Evolutionary conservation across 805 yeast genomes (phyloP).

Genomic region (Nakazawaea ishiwadae): DNA sequence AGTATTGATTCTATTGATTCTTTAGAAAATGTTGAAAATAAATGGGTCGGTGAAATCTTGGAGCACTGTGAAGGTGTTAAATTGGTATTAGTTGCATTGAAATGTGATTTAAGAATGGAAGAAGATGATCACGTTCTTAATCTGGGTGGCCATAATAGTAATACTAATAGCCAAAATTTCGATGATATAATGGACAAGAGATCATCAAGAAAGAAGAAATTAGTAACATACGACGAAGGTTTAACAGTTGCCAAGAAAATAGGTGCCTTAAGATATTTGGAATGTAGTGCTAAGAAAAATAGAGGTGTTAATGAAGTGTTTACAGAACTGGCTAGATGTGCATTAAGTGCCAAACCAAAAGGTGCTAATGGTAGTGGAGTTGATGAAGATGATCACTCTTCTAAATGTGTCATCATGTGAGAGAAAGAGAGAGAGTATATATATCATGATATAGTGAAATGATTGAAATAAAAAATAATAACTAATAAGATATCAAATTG

Average conservation of each 20-base stretch:
- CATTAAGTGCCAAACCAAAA: slow-evolving; percentile 82
- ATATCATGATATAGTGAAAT: neutral
- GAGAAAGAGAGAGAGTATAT: neutral
- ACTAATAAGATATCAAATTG: too few species aligned
- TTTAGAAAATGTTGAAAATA: slow-evolving; percentile 87
- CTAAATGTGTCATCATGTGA: slow-evolving; percentile 36
- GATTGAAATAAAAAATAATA: neutral
- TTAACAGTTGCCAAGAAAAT: slow-evolving; percentile 86
- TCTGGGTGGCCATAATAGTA: too few species aligned
- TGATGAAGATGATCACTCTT: slow-evolving; percentile 30
- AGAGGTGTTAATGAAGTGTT: slow-evolving; percentile 99
- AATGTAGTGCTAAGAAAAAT: slow-evolving; percentile 94
- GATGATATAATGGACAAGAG: slow-evolving; percentile 20
- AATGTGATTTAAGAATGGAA: slow-evolving; percentile 82
- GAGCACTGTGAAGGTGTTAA: slow-evolving; percentile 97
- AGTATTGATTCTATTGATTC: slow-evolving; percentile 94
- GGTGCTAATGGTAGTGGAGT: slow-evolving; percentile 57
- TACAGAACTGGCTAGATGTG: slow-evolving; percentile 97
- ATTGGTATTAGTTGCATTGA: slow-evolving; percentile 86
- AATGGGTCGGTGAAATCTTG: slow-evolving; percentile 96
- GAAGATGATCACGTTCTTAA: slow-evolving; percentile 38
- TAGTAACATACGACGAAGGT: slow-evolving; percentile 91
- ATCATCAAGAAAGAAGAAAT: slow-evolving; percentile 32
- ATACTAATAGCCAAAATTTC: slow-evolving; percentile 27
- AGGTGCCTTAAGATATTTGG: slow-evolving; percentile 91